phyloP scores from a whole-genome alignment of 441 rosid species.

The Isatis lusitanica region DNA sequence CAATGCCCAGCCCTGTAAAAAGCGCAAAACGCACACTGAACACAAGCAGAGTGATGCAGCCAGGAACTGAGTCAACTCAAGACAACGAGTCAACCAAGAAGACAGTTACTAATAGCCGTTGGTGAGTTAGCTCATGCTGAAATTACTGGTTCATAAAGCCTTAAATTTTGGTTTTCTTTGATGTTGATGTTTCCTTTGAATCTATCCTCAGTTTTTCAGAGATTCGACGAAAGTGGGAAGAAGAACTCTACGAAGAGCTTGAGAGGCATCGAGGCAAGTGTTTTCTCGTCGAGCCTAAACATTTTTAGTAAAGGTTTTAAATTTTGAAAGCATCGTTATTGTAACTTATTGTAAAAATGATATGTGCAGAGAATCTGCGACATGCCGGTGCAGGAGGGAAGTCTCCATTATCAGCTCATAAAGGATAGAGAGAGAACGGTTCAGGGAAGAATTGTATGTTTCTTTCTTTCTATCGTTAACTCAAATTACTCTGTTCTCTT shows the following conservation, averaged over 20 bases:
- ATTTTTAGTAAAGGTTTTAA: not conserved
- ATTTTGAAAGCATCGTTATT: not conserved
- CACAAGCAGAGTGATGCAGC: conserved; percentile 41
- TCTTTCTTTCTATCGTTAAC: conserved; percentile 8
- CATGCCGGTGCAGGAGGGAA: conserved; percentile 55
- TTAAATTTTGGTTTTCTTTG: conserved; percentile 7
- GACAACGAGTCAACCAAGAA: conserved; percentile 50
- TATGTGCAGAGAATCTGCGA: not conserved
- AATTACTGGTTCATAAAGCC: conserved; percentile 5
- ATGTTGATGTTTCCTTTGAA: conserved; percentile 8
- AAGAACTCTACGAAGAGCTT: conserved; percentile 68
- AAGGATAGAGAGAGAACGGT: conserved; percentile 45
- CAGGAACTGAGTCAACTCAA: conserved; percentile 62
- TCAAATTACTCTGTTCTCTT: conserved; percentile 1
- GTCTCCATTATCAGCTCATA: conserved; percentile 48
- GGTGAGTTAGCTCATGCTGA: conserved; percentile 43
- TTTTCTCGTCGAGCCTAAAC: conserved; percentile 15
- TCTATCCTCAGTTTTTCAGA: conserved; percentile 53
- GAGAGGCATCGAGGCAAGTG: conserved; percentile 55
- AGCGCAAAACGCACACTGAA: conserved; percentile 40
- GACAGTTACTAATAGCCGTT: conserved; percentile 46
- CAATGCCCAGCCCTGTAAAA: conserved; percentile 23
- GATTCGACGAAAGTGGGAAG: conserved; percentile 56
- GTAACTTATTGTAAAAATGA: not conserved
- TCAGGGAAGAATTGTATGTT: conserved; percentile 35